phyloP scores from a whole-genome alignment of 2,329 filamentous ascomycete species.

The Penicillium sp. region DNA sequence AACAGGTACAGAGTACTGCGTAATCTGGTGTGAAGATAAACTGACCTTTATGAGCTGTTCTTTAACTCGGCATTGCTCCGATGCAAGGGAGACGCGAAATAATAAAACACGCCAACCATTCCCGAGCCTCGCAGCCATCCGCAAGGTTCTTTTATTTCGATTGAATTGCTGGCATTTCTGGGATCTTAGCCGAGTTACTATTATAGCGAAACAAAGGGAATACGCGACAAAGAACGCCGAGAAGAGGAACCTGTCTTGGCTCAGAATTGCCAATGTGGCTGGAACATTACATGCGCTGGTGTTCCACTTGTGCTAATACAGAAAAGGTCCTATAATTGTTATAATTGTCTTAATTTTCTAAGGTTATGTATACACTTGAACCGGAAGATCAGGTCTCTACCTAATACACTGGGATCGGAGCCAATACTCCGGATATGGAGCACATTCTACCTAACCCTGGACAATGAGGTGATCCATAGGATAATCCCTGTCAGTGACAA shows the following conservation, averaged over 20 bases:
- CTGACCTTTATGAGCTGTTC: slow-evolving; percentile 9
- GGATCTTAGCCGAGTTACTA: not conserved
- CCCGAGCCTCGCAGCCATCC: slow-evolving; percentile 1
- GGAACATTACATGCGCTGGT: not conserved
- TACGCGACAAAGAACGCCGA: not conserved
- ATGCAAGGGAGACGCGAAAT: slow-evolving; percentile 20
- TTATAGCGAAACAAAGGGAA: not conserved
- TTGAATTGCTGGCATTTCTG: not conserved
- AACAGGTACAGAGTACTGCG: slow-evolving; percentile 3
- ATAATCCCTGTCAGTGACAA: slow-evolving; percentile 23
- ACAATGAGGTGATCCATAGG: not conserved
- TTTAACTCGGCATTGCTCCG: slow-evolving; percentile 19
- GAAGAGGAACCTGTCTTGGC: not conserved
- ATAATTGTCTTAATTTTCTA: not conserved
- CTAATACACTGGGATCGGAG: not conserved
- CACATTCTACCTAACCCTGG: slow-evolving; percentile 5
- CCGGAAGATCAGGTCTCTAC: not conserved
- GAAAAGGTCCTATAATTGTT: not conserved
- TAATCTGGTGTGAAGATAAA: not conserved
- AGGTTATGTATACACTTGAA: not conserved
- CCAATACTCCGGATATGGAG: not conserved
- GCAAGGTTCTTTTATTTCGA: slow-evolving; percentile 14
- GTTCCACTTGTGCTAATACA: not conserved
- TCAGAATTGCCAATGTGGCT: not conserved
- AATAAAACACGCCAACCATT: slow-evolving; percentile 12